Evolutionary conservation across 768 basidiomycete genomes (phyloP), one percentile per base, ranked within the genome.

Genomic region (Trametes villosa): DNA sequence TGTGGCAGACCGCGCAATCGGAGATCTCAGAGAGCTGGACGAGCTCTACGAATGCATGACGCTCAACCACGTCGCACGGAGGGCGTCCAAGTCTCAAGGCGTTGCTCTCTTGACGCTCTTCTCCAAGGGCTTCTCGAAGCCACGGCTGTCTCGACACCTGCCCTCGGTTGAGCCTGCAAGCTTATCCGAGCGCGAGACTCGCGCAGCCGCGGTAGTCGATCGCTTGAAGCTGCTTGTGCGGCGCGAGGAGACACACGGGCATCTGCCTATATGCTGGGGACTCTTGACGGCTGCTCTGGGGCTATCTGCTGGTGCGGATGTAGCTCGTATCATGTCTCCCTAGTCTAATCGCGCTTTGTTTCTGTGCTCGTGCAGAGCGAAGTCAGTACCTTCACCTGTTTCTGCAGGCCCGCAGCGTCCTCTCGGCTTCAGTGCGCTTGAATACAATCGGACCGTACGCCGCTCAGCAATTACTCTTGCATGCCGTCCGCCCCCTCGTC

Each of bases 361-460:
- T 38, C 24, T 33, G 42, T 41, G 59, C 41, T 7, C 8, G 41
- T 9, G 31, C 65, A 98, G 95, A 89, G 65, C 86, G 92, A 29
- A 80, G 92, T 9, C 87, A 89, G 65, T 91, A 92, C 70, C 85
- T 99, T 15, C 90, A 95, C 68, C 85, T 98, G 31, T 98, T 97
- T 77, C 85, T 99, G 6, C 94, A 98, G 66, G 91, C 92, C 4
- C 84, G 97, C 15, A 85, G 93, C 54, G 76, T 98, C 52, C 80
- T 98, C 44, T 98, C 96, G 9, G 94, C 96, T 5, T 88, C 94
- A 2, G 91, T 99, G 18, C 86, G 97, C 8, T 79, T 98, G 68
- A 98, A 98, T 73, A 83, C 84, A 26, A 81, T 97, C 64, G 97
- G 97, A 0, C 97, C 97, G 0, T 99, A 99, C 72, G 85, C 85